Evolutionary conservation across 2,329 filamentous ascomycete genomes (phyloP).

Genomic region (Talaromyces sp.): DNA sequence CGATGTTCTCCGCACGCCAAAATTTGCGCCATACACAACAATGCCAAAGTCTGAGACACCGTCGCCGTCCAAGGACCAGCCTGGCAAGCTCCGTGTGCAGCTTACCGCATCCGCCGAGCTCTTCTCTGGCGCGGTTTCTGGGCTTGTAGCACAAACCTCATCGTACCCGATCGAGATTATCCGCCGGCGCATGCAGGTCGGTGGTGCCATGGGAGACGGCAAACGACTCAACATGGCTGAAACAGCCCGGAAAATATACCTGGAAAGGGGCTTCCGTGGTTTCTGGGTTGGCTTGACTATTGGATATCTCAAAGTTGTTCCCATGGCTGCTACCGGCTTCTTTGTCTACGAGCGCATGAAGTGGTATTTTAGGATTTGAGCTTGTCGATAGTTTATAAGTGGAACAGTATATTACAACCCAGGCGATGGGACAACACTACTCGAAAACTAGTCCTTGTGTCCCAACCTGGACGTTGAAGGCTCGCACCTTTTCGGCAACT

Average conservation of each 20-base stretch:
- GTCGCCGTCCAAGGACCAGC: slow-evolving; percentile 31
- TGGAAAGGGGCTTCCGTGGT: slow-evolving; percentile 69
- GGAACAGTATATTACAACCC: neutral
- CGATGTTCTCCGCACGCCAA: slow-evolving; percentile 69
- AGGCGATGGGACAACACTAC: neutral
- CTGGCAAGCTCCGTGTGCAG: slow-evolving; percentile 57
- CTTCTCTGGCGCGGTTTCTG: slow-evolving; percentile 75
- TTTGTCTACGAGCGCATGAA: slow-evolving; percentile 64
- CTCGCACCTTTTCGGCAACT: neutral
- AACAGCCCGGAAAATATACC: slow-evolving; percentile 68
- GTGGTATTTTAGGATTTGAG: slow-evolving; percentile 57
- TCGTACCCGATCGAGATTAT: slow-evolving; percentile 95
- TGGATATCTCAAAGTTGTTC: slow-evolving; percentile 90
- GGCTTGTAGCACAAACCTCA: slow-evolving; percentile 81
- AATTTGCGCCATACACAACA: slow-evolving; percentile 67
- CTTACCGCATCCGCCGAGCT: slow-evolving; percentile 85
- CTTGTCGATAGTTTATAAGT: neutral
- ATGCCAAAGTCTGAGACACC: slow-evolving; percentile 53
- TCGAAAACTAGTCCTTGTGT: neutral
- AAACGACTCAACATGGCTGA: slow-evolving; percentile 71
- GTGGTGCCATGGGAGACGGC: slow-evolving; percentile 88
- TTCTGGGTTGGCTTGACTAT: slow-evolving; percentile 94
- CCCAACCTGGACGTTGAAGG: neutral
- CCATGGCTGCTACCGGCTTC: slow-evolving; percentile 73
- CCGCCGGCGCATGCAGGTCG: slow-evolving; percentile 89